phyloP scores from a whole-genome alignment of 805 yeast genomes.

The Suhomyces kilbournensis region DNA sequence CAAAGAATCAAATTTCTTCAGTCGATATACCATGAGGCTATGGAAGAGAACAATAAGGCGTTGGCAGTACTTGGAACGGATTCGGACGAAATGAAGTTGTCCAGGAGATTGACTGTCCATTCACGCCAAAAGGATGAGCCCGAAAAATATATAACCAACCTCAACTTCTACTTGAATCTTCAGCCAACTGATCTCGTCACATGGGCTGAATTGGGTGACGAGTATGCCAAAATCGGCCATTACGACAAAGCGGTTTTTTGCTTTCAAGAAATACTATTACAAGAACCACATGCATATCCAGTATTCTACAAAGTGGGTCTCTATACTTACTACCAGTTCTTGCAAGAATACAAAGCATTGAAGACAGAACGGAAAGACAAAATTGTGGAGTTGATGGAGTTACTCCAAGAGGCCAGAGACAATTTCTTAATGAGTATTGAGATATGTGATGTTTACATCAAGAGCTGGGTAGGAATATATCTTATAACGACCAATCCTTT shows the following conservation, averaged over 20 bases:
- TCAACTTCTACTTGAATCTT: slow-evolving; percentile 53
- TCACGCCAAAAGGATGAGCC: slow-evolving; percentile 22
- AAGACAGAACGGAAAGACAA: slow-evolving; percentile 28
- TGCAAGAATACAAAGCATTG: slow-evolving; percentile 15
- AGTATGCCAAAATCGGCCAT: slow-evolving; percentile 60
- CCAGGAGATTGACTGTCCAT: slow-evolving; percentile 37
- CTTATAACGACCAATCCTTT: slow-evolving; percentile 30
- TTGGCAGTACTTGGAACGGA: slow-evolving; percentile 23
- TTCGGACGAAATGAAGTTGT: slow-evolving; percentile 35
- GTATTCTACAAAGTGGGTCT: slow-evolving; percentile 61
- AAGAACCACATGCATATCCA: slow-evolving; percentile 68
- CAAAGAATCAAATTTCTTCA: slow-evolving; percentile 56
- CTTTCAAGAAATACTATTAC: slow-evolving; percentile 65
- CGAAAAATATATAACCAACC: slow-evolving; percentile 50
- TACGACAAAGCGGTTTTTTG: slow-evolving; percentile 65
- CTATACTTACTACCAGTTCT: slow-evolving; percentile 28
- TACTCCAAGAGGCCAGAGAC: slow-evolving; percentile 33
- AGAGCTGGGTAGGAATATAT: slow-evolving; percentile 74
- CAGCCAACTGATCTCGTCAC: slow-evolving; percentile 74
- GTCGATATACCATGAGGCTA: slow-evolving; percentile 56
- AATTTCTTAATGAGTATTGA: slow-evolving; percentile 73
- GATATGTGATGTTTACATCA: slow-evolving; percentile 60
- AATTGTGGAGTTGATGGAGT: slow-evolving; percentile 20
- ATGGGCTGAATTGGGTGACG: slow-evolving; percentile 74
- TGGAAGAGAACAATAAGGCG: slow-evolving; percentile 35